Evolutionary conservation across 2,329 filamentous ascomycete genomes (phyloP).

Genomic region (Nothophoma quercina): DNA sequence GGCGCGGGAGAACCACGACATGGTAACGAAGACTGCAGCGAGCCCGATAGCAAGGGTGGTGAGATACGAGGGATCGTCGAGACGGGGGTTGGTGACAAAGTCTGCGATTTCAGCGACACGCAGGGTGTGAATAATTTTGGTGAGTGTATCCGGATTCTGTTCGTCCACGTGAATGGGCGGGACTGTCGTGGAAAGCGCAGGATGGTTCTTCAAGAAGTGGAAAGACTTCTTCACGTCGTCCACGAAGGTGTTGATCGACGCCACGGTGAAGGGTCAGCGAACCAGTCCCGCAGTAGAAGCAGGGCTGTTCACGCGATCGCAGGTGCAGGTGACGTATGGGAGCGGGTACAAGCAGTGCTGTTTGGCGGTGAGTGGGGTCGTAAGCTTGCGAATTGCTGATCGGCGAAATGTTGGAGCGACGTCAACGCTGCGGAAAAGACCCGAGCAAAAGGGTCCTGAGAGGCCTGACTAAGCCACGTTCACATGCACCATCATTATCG

Average conservation of each 20-base stretch:
- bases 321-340: constrained; percentile 18
- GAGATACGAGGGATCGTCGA: constrained; percentile 45
- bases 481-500: no score
- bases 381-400: constrained; percentile 17
- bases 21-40: constrained; percentile 52
- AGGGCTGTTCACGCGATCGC: constrained; percentile 19
- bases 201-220: constrained; percentile 44
- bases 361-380: constrained; percentile 19
- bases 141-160: constrained; percentile 29
- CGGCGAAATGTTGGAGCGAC: constrained; percentile 14
- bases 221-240: constrained; percentile 49
- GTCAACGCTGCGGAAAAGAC: constrained; percentile 4
- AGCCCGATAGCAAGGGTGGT: constrained; percentile 45
- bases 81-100: constrained; percentile 39
- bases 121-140: constrained; percentile 27
- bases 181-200: constrained; percentile 35
- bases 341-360: constrained; percentile 11
- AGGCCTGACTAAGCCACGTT: constrained; percentile 11
- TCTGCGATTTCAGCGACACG: constrained; percentile 34
- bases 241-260: constrained; percentile 42
- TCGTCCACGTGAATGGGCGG: constrained; percentile 21
- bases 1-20: constrained; percentile 58
- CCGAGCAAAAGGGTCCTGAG: constrained; percentile 10
- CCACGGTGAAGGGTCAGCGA: constrained; percentile 41
- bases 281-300: constrained; percentile 18